Conservation (phyloP, 805 yeast species). For the Cyberlindnera americana region DNA sequence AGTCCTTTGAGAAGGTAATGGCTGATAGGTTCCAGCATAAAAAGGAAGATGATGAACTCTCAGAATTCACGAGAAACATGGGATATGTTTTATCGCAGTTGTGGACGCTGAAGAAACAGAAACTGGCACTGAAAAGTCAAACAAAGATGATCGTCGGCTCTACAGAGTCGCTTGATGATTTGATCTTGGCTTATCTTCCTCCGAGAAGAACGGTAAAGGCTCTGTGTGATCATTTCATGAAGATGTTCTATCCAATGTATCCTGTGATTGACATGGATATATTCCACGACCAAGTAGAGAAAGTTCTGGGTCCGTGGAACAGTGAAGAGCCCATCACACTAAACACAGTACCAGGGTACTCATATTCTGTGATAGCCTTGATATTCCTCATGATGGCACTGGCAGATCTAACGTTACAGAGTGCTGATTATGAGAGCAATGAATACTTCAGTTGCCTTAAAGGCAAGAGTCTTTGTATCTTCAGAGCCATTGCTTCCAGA, state of each 20-base stretch:
- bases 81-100: conserved; percentile 1
- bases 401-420: conserved; percentile 16
- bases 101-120: conserved; percentile 15
- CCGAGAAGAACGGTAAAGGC: conserved; percentile 9
- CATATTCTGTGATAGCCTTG: conserved; percentile 19
- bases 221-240: conserved; percentile 21
- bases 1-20: conserved; percentile 5
- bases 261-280: conserved; percentile 21
- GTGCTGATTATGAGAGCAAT: conserved; percentile 12
- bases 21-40: not conserved
- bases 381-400: conserved; percentile 21
- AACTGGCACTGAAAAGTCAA: conserved; percentile 4
- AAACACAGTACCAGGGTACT: conserved; percentile 10
- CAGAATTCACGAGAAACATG: not conserved
- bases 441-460: conserved; percentile 1
- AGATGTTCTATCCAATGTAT: conserved; percentile 20
- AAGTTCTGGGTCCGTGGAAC: conserved; percentile 4
- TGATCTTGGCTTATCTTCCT: conserved; percentile 18
- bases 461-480: conserved; percentile 5
- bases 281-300: conserved; percentile 12
- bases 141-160: not conserved
- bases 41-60: not conserved
- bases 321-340: not conserved
- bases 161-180: conserved; percentile 3
- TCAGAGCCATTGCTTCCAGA: conserved; percentile 11